Conservation (phyloP, 2,329 filamentous ascomycete genomes). For the Rhinocladiella similis region DNA sequence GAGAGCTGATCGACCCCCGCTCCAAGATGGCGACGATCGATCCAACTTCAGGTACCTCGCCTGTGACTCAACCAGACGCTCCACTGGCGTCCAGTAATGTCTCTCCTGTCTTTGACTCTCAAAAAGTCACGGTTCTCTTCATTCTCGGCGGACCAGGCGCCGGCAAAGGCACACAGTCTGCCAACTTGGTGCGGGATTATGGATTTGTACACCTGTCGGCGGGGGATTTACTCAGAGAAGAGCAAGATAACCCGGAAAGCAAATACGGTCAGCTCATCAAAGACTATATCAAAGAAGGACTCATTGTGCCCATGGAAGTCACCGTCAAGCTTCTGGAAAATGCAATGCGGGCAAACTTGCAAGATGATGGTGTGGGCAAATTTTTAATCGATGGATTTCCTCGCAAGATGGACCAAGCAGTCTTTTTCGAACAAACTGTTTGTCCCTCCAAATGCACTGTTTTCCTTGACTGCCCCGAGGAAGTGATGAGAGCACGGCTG, state of each 20-base stretch:
- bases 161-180: slow-evolving; percentile 95
- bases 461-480: slow-evolving; percentile 92
- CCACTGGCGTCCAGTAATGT: slow-evolving; percentile 54
- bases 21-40: slow-evolving; percentile 24
- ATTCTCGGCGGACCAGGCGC: slow-evolving; percentile 94
- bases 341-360: slow-evolving; percentile 75
- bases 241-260: slow-evolving; percentile 82
- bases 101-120: slow-evolving; percentile 70
- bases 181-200: slow-evolving; percentile 81
- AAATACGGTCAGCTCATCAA: slow-evolving; percentile 93
- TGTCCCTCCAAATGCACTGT: slow-evolving; percentile 81
- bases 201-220: slow-evolving; percentile 91
- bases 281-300: slow-evolving; percentile 88
- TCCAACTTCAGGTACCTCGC: slow-evolving; percentile 21
- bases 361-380: slow-evolving; percentile 58
- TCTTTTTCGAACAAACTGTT: slow-evolving; percentile 88
- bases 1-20: slow-evolving; percentile 15
- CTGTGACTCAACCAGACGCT: slow-evolving; percentile 40
- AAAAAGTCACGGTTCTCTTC: slow-evolving; percentile 88
- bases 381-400: slow-evolving; percentile 87
- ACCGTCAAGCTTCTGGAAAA: slow-evolving; percentile 92
- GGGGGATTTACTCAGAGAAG: slow-evolving; percentile 87
- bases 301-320: slow-evolving; percentile 98
- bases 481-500: slow-evolving; percentile 79
- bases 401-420: slow-evolving; percentile 93